Evolutionary conservation across 352 stramenopile genomes (phyloP), one percentile per base, ranked within the genome.

Genomic region (Blastocystis sp.): DNA sequence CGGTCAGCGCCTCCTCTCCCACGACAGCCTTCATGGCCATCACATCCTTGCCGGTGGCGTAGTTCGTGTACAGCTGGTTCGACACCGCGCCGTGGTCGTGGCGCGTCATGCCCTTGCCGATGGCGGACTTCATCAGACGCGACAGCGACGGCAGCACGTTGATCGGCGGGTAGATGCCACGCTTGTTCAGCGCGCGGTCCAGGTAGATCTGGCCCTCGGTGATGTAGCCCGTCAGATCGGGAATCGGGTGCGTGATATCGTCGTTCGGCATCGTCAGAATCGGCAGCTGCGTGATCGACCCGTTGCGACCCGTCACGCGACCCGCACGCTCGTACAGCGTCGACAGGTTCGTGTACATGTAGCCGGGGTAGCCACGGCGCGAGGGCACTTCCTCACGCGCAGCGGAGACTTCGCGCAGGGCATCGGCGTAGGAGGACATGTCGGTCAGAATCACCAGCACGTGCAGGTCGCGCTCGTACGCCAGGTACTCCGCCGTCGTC

Each of bases 331-430:
- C 96, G 89, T 98, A 98, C 87, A 98, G 96, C 64, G 94, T 98
- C 75, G 94, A 97, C 89, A 98, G 90, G 96, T 98, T 95, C 87
- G 96, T 98, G 91, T 99, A 99, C 96, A 99, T 99, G 90, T 99
- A 99, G 89, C 96, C 96, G 38, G 96, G 96, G 91, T 98, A 99
- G 90, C 95, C 95, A 93, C 96, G 93, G 91, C 95, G 94, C 86
- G 95, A 96, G 57, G 96, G 96, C 78, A 97, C 93, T 93, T 97
- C 93, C 90, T 97, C 93, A 88, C 93, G 91, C 14, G 93, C 93
- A 27, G 93, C 93, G 54, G 93, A 96, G 54, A 97, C 93, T 84
- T 90, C 84, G 51, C 87, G 87, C 34, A 89, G 86, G 11, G 87
- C 88, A 56, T 89, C 87, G 21, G 87, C 87, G 89, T 99, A 99